Evolutionary conservation across 345 rosid genomes (phyloP).

Genomic region (Eutrema heterophyllum): DNA sequence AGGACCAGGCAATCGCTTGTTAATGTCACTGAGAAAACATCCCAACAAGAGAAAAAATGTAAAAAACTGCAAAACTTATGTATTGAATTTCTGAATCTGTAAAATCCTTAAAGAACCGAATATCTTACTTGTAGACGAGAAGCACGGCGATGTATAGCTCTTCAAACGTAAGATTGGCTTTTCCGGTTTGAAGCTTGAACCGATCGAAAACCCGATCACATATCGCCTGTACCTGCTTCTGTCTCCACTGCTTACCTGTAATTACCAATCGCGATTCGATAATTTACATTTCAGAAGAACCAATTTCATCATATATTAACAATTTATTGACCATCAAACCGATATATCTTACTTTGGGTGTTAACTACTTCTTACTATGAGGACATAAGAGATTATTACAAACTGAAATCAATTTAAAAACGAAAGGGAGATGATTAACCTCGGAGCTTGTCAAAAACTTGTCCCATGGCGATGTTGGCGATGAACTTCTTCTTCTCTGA

Average conservation of each 20-base stretch:
- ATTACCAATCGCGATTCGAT: neutral
- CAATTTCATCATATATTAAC: neutral
- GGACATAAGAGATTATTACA: neutral
- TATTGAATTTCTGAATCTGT: neutral
- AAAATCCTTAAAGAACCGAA: neutral
- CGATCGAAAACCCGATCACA: slow-evolving; percentile 59
- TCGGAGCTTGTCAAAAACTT: slow-evolving; percentile 58
- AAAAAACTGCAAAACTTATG: neutral
- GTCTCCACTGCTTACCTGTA: slow-evolving; percentile 85
- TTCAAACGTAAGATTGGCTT: slow-evolving; percentile 58
- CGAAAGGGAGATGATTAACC: slow-evolving; percentile 30
- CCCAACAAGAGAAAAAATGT: neutral
- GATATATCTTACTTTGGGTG: too few relatives aligned
- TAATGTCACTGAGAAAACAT: slow-evolving; percentile 56
- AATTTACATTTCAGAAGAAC: neutral
- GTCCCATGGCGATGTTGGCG: slow-evolving; percentile 66
- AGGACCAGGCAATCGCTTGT: slow-evolving; percentile 88
- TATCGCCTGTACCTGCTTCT: slow-evolving; percentile 56
- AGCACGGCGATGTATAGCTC: slow-evolving; percentile 83
- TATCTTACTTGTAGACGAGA: slow-evolving; percentile 74
- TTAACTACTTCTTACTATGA: too few relatives aligned
- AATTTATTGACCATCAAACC: too few relatives aligned
- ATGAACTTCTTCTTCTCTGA: slow-evolving; percentile 5
- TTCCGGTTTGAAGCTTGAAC: slow-evolving; percentile 49
- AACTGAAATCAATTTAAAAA: neutral